A percentile compares a stretch with the other conserved stretches of the same genome.
These are phyloP conservation scores for Amanita phalloides DNA, from an alignment of 768 basidiomycete species.

Conservation along the genomic window DNA sequence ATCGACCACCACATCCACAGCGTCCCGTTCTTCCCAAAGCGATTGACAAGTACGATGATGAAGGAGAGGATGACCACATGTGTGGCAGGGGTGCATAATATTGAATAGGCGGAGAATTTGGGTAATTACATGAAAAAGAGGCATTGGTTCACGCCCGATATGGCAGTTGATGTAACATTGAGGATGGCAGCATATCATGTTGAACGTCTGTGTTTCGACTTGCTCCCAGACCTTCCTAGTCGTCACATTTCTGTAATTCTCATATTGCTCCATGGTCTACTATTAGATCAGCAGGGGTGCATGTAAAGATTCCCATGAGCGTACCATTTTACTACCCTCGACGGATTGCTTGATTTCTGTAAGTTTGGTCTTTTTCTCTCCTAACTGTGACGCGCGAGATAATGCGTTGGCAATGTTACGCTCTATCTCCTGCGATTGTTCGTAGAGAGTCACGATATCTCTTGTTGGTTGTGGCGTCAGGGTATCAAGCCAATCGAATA, in stretches of 20 bases:
- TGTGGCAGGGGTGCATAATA: background rate
- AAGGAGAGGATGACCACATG: background rate
- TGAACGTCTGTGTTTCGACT: background rate
- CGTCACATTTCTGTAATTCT: background rate
- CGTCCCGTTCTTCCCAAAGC: background rate
- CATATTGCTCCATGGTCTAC: background rate
- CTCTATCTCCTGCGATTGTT: conserved; percentile 8
- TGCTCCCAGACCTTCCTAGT: background rate
- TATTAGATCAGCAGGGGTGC: background rate
- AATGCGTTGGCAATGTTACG: conserved; percentile 4
- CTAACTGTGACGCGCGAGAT: conserved; percentile 7
- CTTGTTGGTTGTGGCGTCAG: conserved; percentile 9
- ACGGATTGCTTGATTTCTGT: background rate
- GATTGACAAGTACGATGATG: background rate
- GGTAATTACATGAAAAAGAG: background rate
- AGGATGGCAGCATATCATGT: background rate
- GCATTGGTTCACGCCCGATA: background rate
- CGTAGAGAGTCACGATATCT: conserved; percentile 7
- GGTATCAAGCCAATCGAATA: conserved; percentile 10
- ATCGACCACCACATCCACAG: conserved; percentile 7
- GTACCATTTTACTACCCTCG: background rate
- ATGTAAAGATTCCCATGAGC: background rate
- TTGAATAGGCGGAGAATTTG: background rate
- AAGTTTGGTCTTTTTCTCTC: background rate
- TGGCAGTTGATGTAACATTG: background rate